Percentiles rank a stretch among this genome's conserved stretches.
Evolutionary conservation across 768 basidiomycete genomes (phyloP).

Genomic region (Neoboletus magnificus): DNA sequence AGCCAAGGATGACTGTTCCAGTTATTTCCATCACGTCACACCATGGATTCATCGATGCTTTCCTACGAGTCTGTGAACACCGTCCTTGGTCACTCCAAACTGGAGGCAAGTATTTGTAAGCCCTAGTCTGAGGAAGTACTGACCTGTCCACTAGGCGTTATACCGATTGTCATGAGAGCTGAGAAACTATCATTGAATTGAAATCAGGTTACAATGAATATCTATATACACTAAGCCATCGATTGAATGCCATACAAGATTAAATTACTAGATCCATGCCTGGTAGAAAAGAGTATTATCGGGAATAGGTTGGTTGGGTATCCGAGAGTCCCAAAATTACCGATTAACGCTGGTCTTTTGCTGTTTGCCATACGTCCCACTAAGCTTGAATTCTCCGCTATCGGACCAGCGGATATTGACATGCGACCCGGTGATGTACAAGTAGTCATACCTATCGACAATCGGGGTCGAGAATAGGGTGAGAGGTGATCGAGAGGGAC

Average conservation of each 20-base stretch:
- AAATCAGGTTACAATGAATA: not conserved
- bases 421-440: conserved; percentile 39
- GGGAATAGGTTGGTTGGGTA: not conserved
- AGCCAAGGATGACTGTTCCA: conserved; percentile 22
- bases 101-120: conserved; percentile 47
- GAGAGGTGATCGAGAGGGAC: not conserved
- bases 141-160: conserved; percentile 19
- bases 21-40: conserved; percentile 70
- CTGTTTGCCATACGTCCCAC: conserved; percentile 42
- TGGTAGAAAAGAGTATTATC: not conserved
- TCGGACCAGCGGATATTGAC: conserved; percentile 46
- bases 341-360: not conserved
- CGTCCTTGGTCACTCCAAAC: conserved; percentile 48
- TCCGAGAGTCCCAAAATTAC: not conserved
- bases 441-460: conserved; percentile 35
- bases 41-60: conserved; percentile 56
- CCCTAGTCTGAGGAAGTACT: not conserved
- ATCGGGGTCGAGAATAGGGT: not conserved
- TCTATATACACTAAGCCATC: not conserved
- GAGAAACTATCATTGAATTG: conserved; percentile 9
- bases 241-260: not conserved
- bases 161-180: conserved; percentile 23
- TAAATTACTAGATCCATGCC: not conserved
- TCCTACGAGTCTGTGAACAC: conserved; percentile 49
- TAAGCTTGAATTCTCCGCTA: conserved; percentile 56